Evolutionary conservation across 305 asterid genomes (phyloP), one percentile per base, ranked within the genome.

Genomic region (Withania somnifera): DNA sequence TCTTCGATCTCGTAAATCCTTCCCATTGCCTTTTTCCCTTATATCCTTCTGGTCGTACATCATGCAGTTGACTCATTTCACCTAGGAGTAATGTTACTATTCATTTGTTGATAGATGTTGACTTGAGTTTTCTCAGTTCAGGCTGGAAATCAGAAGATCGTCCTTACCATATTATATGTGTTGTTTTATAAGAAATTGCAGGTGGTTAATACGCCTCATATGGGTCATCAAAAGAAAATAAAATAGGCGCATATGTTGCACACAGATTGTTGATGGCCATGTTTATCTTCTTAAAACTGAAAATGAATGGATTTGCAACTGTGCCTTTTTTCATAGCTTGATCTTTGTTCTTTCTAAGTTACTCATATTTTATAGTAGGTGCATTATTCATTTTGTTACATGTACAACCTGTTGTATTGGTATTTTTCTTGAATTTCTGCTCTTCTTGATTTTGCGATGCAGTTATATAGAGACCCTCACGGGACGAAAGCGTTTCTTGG

Each of bases 401-500:
- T 61, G 13, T 26, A 20, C 51, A 68, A 14, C 42, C 38, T 58
- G 45, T 60, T 71, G 32, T 30, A 53, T 58, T 34, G 38, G 19
- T 26, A 11, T 73, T 77, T 58, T 32, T 77, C 47, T 71, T 42
- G 26, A 56, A 50, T 60, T 30, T 32, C 42, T 30, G 0, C 40
- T 32, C 32, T n/a, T 14, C 63, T 82, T 77, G 22, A 11, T 86
- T 54, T 64, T 68, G 81, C 79, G 69, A 17, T 36, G 89, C 95
- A 96, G 99, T 81, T 93, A 90, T 66, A 91, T 96, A 84, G 90
- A 89, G 90, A 93, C 99, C 75, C 92, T 94, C 47, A 94, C 86
- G 87, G 97, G 98, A 26, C 89, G 99, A 77, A 96, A 96, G 86
- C 98, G 98, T 45, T 96, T 90, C 88, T 90, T 96, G 89, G 89